These are phyloP conservation scores for Claviceps quebecensis DNA, from an alignment of 2,329 filamentous ascomycete genomes.

Conservation along the genomic window DNA sequence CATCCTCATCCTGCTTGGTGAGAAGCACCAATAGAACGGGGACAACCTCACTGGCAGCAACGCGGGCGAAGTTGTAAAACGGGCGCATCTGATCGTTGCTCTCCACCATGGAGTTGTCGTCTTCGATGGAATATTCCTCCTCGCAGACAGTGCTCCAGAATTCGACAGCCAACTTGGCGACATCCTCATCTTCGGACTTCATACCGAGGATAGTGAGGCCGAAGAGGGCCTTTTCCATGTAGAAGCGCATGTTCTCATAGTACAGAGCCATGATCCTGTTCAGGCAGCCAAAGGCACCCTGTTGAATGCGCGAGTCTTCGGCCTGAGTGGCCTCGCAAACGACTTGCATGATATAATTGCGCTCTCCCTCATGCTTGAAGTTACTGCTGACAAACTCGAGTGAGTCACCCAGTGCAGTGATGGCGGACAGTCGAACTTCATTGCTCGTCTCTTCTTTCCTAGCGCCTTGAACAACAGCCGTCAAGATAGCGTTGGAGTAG, in stretches of 20 bases:
- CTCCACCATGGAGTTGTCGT: constrained; percentile 72
- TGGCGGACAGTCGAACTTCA: constrained; percentile 84
- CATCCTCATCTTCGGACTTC: constrained; percentile 96
- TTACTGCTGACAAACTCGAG: constrained; percentile 96
- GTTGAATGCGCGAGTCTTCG: constrained; percentile 78
- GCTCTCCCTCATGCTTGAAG: constrained; percentile 97
- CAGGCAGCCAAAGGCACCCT: constrained; percentile 89
- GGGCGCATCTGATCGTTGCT: constrained; percentile 73
- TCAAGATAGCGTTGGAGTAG: constrained; percentile 95
- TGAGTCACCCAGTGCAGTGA: constrained; percentile 87
- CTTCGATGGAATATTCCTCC: constrained; percentile 94
- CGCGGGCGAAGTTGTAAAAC: constrained; percentile 89
- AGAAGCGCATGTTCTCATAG: constrained; percentile 99
- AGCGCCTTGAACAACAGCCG: constrained; percentile 92
- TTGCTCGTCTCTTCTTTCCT: constrained; percentile 87
- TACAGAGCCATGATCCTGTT: constrained; percentile 98
- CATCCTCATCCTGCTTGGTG: constrained; percentile 96
- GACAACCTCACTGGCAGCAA: constrained; percentile 87
- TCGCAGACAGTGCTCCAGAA: constrained; percentile 99
- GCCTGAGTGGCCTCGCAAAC: constrained; percentile 98
- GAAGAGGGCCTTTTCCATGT: constrained; percentile 99
- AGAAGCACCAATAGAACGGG: constrained; percentile 79
- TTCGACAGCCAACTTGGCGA: constrained; percentile 93
- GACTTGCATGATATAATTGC: constrained; percentile 99
- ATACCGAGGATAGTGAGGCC: constrained; percentile 95